phyloP scores from a whole-genome alignment of 108 stramenopile species.

The Cyclotella baltica region DNA sequence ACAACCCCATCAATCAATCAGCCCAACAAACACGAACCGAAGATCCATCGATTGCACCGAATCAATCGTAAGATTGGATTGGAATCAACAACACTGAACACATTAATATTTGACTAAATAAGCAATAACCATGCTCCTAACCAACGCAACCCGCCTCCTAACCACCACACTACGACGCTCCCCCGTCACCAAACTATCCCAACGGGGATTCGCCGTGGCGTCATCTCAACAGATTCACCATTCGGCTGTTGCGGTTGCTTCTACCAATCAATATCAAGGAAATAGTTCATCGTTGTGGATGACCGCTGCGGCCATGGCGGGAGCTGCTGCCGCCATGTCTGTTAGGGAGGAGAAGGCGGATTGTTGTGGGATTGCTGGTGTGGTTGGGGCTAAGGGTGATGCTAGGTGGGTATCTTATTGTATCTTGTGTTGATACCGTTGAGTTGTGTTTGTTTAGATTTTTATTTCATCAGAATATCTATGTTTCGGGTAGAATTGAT shows the following conservation, averaged over 20 bases:
- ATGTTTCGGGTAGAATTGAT: no score
- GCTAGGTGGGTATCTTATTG: no score
- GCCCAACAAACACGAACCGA: no score
- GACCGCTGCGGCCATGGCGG: neutral
- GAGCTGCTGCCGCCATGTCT: no score
- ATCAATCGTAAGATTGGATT: neutral
- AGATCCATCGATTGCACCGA: no score
- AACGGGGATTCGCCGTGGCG: neutral
- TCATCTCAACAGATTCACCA: neutral
- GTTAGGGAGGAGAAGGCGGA: no score
- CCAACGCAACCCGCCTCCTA: neutral
- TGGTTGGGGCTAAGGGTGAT: slow-evolving; percentile 54
- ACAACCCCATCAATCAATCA: no score
- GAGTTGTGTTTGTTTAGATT: no score
- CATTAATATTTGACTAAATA: no score
- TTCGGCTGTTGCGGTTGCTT: neutral
- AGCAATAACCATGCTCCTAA: neutral
- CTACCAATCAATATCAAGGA: neutral
- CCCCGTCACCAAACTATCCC: neutral
- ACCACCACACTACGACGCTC: neutral
- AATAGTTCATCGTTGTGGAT: neutral
- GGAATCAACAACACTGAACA: no score
- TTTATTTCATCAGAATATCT: no score
- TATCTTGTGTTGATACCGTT: no score
- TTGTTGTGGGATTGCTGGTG: slow-evolving; percentile 72